phyloP scores from a whole-genome alignment of 129 eudicot species.

The Flaveria sonorensis region DNA sequence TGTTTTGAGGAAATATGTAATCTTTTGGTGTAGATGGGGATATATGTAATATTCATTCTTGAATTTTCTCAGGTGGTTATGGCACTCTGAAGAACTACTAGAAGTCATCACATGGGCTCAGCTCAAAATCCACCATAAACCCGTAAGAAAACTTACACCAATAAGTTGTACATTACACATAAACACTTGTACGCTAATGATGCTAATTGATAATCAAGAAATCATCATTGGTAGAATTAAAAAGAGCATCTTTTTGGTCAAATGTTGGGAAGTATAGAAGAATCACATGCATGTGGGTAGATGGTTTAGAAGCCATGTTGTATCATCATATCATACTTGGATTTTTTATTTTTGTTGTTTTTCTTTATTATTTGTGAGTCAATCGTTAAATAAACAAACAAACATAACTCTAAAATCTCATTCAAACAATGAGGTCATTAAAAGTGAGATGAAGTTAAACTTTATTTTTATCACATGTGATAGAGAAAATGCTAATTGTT shows the following conservation, averaged over 20 bases:
- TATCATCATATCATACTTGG: constrained; percentile 3
- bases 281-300: neutral
- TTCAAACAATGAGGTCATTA: no score
- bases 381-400: neutral
- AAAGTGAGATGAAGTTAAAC: no score
- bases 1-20: no score
- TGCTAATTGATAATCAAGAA: neutral
- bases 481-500: no score
- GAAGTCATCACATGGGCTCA: constrained; percentile 97
- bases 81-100: constrained; percentile 92
- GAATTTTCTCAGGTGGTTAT: constrained; percentile 66
- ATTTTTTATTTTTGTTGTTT: neutral
- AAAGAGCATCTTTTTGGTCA: neutral
- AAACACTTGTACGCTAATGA: neutral
- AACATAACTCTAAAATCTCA: no score
- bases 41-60: neutral
- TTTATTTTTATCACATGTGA: no score
- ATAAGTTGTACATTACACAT: neutral
- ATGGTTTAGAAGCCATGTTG: constrained; percentile 31
- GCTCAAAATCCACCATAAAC: constrained; percentile 89
- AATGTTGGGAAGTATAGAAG: constrained; percentile 11
- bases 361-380: neutral
- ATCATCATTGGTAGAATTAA: neutral
- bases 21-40: no score
- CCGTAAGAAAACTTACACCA: constrained; percentile 47